Evolutionary conservation across 805 yeast species (phyloP), one percentile per base, ranked within the genome.

Genomic region (Schizosaccharomyces lindneri): DNA sequence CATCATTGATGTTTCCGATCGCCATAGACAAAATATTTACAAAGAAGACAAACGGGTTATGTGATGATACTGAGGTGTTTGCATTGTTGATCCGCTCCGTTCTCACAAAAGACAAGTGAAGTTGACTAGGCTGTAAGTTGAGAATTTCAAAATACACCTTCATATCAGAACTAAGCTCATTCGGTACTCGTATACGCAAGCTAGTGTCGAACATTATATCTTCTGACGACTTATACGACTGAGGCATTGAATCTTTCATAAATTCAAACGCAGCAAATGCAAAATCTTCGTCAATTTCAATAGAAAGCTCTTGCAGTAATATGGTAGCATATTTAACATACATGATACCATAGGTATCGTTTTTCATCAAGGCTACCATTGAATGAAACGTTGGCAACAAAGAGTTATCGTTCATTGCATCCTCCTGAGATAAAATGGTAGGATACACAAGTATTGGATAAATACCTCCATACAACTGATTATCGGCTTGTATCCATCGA

Each of bases 401-500:
- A 62, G 82, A 84, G 80, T 88, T 80, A 67, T 90, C 97, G 65
- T 80, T 79, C 0, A 87, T 82, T 5, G 61, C 31, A 4, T 29
- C 57, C n/a, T 29, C 60, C 67, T 87, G 85, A 1, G 96, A 95
- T 59, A 93, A 79, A 9, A 87, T 88, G 2, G 88, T 83, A 3
- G 99, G 99, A 69, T 87, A 94, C 9, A 93, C 65, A 13, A 93
- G 75, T 62, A 89, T 90, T 1, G 97, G 97, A 72, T 79, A 93
- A 1, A 83, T 79, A 13, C 95, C 85, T 3, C 95, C 95, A 67
- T 82, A 87, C 59, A 90, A 72, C 69, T 88, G 95, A 68, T 93
- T 90, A 70, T 93, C 98, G 59, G 90, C 76, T 71, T 93, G 99
- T 41, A 93, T 74, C 98, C 98, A 94, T 68, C 90, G 89, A 67